A percentile compares a stretch with the other conserved stretches of the same genome.
Evolutionary conservation across 129 eudicot genomes (phyloP).

Genomic region (Ambrosia trifida): DNA sequence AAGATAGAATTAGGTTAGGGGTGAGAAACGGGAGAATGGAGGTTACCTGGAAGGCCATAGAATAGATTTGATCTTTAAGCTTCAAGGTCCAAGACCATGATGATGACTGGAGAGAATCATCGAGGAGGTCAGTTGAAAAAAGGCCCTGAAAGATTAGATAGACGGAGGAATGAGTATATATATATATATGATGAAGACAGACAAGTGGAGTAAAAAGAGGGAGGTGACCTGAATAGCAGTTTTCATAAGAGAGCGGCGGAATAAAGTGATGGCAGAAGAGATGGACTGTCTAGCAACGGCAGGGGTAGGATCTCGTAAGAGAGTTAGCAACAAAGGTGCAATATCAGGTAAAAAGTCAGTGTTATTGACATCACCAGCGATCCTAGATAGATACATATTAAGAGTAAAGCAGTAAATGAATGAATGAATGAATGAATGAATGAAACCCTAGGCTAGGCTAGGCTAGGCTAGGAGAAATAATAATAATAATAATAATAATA

Average conservation of each 20-base stretch:
- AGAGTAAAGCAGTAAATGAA: no score
- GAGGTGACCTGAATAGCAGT: constrained; percentile 64
- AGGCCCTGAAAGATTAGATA: no score
- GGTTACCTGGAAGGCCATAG: constrained; percentile 80
- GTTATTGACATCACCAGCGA: constrained; percentile 73
- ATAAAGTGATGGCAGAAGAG: constrained; percentile 61
- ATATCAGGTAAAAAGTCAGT: constrained; percentile 64
- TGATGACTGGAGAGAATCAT: constrained; percentile 62
- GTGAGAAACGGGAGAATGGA: constrained; percentile 10
- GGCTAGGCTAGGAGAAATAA: no score
- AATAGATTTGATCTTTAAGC: constrained; percentile 80
- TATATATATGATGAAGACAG: no score
- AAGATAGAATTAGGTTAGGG: no score
- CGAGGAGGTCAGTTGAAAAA: constrained; percentile 65
- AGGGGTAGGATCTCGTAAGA: constrained; percentile 75
- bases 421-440: no score
- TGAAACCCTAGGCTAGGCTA: no score
- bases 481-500: no score
- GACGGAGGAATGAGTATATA: no score
- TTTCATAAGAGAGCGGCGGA: constrained; percentile 55
- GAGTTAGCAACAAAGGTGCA: constrained; percentile 62
- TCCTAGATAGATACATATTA: constrained; percentile 40
- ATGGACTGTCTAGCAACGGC: constrained; percentile 97
- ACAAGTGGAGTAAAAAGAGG: no score
- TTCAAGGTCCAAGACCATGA: constrained; percentile 80